Percentiles rank a stretch among this genome's conserved stretches.
Conservation (phyloP, 306 rosid genomes). For the Vigna nakashimae region DNA sequence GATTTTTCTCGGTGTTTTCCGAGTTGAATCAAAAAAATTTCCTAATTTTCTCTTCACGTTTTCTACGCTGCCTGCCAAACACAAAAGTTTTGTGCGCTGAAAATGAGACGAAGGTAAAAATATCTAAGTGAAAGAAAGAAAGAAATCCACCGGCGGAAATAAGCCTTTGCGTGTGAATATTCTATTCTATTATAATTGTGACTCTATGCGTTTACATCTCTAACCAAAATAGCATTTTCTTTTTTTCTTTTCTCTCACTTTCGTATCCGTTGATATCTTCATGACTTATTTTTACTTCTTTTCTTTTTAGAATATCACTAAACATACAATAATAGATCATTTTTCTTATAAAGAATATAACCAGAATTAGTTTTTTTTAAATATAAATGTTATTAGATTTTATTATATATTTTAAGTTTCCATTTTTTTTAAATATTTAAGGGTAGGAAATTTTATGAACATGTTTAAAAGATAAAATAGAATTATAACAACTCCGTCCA, state of each 20-base stretch:
- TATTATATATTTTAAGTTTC: no score
- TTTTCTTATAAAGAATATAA: background rate
- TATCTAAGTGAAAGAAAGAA: constrained; percentile 37
- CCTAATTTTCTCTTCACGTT: constrained; percentile 31
- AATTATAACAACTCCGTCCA: no score
- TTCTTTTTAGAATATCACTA: background rate
- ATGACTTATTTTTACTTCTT: background rate
- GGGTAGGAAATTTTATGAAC: no score
- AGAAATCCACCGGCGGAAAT: constrained; percentile 42
- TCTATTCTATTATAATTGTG: constrained; percentile 19
- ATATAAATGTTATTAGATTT: no score
- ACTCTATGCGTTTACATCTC: constrained; percentile 15
- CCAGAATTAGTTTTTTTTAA: no score
- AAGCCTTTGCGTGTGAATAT: constrained; percentile 43
- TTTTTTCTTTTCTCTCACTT: background rate
- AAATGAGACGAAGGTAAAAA: constrained; percentile 34
- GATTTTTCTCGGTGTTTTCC: constrained; percentile 51
- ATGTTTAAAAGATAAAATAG: no score
- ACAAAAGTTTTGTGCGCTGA: constrained; percentile 27
- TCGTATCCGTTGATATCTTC: constrained; percentile 15
- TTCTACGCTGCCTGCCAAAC: constrained; percentile 46
- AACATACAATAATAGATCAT: background rate
- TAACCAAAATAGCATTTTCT: constrained; percentile 46
- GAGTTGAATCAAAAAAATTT: constrained; percentile 43
- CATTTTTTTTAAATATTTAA: no score